Evolutionary conservation across 352 stramenopile genomes (phyloP).

Genomic region (Globisporangium uncinulatum): DNA sequence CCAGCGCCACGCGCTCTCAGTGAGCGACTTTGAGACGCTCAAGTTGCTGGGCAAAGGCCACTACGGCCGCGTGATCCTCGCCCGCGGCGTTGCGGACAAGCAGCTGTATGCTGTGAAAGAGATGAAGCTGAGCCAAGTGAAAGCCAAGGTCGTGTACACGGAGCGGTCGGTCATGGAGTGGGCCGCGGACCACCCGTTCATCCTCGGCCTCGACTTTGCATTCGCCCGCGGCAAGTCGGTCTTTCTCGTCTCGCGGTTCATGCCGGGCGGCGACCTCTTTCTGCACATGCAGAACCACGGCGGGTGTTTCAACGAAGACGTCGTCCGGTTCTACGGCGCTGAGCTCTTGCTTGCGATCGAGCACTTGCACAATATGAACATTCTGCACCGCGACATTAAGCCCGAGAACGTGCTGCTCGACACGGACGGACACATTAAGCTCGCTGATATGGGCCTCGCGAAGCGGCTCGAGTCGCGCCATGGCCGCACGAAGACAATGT

Average conservation of each 20-base stretch:
- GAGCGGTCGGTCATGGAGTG: conserved; percentile 83
- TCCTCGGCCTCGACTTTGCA: conserved; percentile 96
- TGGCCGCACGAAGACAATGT: conserved; percentile 86
- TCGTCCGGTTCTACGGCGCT: conserved; percentile 81
- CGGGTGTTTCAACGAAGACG: conserved; percentile 68
- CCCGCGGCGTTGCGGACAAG: conserved; percentile 25
- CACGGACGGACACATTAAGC: conserved; percentile 84
- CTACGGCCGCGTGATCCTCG: conserved; percentile 80
- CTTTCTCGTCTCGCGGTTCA: conserved; percentile 98
- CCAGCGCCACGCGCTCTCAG: conserved; percentile 41
- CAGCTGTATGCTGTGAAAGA: conserved; percentile 85
- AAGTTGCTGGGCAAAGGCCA: conserved; percentile 81
- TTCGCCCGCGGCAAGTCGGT: conserved; percentile 95
- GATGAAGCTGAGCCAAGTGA: conserved; percentile 88
- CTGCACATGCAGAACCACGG: conserved; percentile 85
- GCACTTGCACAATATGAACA: conserved; percentile 91
- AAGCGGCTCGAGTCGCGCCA: conserved; percentile 76
- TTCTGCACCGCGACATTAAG: conserved; percentile 92
- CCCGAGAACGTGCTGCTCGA: conserved; percentile 90
- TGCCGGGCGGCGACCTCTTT: conserved; percentile 95
- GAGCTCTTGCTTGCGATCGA: conserved; percentile 78
- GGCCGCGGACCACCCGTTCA: conserved; percentile 91
- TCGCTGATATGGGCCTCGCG: conserved; percentile 89
- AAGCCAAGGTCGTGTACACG: conserved; percentile 82
- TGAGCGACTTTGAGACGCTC: conserved; percentile 75